phyloP scores from a whole-genome alignment of 148 eudicot species.

The Beta vulgaris region DNA sequence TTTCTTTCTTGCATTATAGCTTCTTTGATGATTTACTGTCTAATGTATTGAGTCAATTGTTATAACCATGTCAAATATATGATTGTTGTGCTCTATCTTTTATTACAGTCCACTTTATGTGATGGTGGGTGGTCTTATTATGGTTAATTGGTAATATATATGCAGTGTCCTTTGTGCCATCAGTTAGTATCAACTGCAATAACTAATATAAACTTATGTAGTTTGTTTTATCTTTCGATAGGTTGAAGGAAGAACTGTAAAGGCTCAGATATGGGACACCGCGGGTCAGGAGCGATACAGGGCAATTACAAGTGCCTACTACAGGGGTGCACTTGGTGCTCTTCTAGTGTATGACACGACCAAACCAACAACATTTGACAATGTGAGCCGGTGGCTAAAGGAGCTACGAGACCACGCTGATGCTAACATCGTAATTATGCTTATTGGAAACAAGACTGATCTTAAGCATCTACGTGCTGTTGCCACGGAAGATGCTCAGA shows the following conservation, averaged over 20 bases:
- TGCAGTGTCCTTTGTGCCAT: not conserved
- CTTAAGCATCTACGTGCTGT: conserved; percentile 9
- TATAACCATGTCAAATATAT: not conserved
- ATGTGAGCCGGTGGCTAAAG: conserved; percentile 9
- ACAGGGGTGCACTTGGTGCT: conserved; percentile 10
- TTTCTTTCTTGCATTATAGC: too few relatives aligned
- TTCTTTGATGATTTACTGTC: too few relatives aligned
- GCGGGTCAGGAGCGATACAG: conserved; percentile 9
- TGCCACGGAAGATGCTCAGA: conserved; percentile 9
- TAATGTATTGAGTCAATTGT: too few relatives aligned
- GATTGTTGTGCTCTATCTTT: not conserved
- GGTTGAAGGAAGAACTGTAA: conserved; percentile 11
- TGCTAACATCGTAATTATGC: conserved; percentile 5
- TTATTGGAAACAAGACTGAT: conserved; percentile 11
- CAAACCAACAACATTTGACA: conserved; percentile 6
- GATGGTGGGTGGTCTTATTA: not conserved
- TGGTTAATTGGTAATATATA: too few relatives aligned
- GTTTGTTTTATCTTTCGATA: not conserved
- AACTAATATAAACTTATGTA: not conserved
- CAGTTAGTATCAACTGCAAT: not conserved
- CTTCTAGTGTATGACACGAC: not conserved
- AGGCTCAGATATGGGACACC: conserved; percentile 14
- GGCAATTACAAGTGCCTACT: conserved; percentile 8
- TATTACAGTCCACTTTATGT: not conserved
- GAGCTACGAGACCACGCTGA: conserved; percentile 10